A percentile compares a stretch with the other conserved stretches of the same genome.
phyloP scores from a whole-genome alignment of 2,329 filamentous ascomycete species.

The Chaetomium sp. region DNA sequence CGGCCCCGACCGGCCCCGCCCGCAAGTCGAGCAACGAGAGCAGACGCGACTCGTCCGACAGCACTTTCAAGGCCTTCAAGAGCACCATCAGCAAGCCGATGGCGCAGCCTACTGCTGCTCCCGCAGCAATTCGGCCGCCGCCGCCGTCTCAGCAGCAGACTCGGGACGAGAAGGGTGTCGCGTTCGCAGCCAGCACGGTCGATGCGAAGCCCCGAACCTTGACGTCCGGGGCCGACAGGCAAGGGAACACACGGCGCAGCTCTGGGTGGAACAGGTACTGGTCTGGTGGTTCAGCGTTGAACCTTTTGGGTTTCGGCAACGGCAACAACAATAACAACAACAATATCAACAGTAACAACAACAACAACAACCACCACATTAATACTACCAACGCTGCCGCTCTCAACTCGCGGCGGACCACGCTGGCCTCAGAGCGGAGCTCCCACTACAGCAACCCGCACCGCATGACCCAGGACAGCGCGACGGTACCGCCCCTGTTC shows the following conservation, averaged over 20 bases:
- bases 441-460: constrained; percentile 54
- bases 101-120: constrained; percentile 44
- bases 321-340: constrained; percentile 38
- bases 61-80: constrained; percentile 65
- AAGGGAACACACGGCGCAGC: constrained; percentile 58
- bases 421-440: constrained; percentile 57
- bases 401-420: constrained; percentile 48
- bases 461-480: constrained; percentile 66
- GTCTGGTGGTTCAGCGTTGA: constrained; percentile 70
- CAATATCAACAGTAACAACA: constrained; percentile 38
- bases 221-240: constrained; percentile 40
- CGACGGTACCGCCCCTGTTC: constrained; percentile 65
- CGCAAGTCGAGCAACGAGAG: constrained; percentile 58
- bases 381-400: constrained; percentile 28
- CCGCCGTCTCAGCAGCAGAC: constrained; percentile 36
- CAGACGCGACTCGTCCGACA: constrained; percentile 55
- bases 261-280: constrained; percentile 80
- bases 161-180: constrained; percentile 48
- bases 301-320: constrained; percentile 62
- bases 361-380: constrained; percentile 41
- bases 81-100: constrained; percentile 64
- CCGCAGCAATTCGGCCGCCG: constrained; percentile 20
- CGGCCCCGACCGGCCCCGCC: constrained; percentile 40
- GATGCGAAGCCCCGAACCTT: constrained; percentile 42
- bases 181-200: constrained; percentile 41